A percentile compares a stretch with the other conserved stretches of the same genome.
phyloP scores from a whole-genome alignment of 129 eudicot species.

The Lactuca sativa region DNA sequence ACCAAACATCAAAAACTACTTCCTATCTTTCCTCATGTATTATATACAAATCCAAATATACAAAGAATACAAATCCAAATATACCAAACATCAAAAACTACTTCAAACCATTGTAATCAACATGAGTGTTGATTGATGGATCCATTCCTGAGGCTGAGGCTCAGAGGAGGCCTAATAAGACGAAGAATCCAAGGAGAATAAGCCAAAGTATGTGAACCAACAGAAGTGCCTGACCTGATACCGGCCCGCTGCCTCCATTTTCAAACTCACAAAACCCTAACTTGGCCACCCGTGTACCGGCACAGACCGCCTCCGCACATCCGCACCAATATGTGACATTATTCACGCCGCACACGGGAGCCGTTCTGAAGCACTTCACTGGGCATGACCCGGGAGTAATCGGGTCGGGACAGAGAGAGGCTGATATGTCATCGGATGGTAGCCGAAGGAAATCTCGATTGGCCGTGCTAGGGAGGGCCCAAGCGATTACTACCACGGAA shows the following conservation, averaged over 20 bases:
- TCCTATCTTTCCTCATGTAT: too few species aligned
- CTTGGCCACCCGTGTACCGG: constrained; percentile 62
- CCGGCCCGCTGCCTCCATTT: constrained; percentile 58
- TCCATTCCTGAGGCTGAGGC: background rate
- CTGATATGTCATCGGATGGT: constrained; percentile 17
- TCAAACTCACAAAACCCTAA: constrained; percentile 66
- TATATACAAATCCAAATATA: too few species aligned
- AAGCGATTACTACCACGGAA: constrained; percentile 16
- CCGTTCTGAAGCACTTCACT: constrained; percentile 65
- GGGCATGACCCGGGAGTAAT: constrained; percentile 49
- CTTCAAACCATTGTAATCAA: too few species aligned
- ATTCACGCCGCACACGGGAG: constrained; percentile 65
- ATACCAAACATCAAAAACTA: too few species aligned
- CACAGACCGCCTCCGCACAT: constrained; percentile 69
- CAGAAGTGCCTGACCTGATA: constrained; percentile 74
- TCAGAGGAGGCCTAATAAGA: constrained; percentile 48
- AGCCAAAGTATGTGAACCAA: constrained; percentile 84
- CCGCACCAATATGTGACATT: constrained; percentile 89
- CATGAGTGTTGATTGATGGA: too few species aligned
- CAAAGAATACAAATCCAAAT: too few species aligned
- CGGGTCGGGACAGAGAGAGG: constrained; percentile 13
- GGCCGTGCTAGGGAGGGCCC: background rate
- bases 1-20: too few species aligned
- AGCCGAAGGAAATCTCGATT: constrained; percentile 13
- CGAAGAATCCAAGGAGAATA: constrained; percentile 64